Conservation (phyloP, 140 eudicot genomes). For the Senecio squalidus region DNA sequence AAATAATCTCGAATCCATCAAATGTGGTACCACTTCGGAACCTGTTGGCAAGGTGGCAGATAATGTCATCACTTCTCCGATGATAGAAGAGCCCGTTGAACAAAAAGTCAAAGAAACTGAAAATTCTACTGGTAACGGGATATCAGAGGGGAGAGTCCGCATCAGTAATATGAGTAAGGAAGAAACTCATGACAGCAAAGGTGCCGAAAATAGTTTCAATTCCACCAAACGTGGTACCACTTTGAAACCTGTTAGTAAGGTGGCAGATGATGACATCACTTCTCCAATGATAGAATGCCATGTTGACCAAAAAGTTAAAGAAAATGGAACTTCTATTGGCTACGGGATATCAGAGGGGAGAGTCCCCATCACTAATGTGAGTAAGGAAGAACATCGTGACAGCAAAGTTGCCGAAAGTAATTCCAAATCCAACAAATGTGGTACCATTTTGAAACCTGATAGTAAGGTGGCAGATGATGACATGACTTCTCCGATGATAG, state of each 20-base stretch:
- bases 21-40: too few species aligned
- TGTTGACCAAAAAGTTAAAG: constrained; percentile 7
- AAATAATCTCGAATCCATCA: background rate
- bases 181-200: background rate
- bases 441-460: background rate
- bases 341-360: background rate
- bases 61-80: background rate
- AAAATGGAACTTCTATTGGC: constrained; percentile 1
- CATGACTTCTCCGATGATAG: background rate
- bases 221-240: background rate
- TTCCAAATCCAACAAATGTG: background rate
- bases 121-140: background rate
- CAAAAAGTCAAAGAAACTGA: constrained; percentile 7
- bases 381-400: background rate
- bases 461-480: background rate
- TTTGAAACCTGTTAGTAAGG: background rate
- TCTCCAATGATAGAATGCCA: background rate
- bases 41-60: background rate
- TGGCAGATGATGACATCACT: background rate
- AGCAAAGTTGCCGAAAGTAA: background rate
- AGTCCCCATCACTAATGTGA: background rate
- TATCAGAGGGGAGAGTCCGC: background rate
- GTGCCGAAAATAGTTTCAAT: background rate
- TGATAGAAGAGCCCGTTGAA: constrained; percentile 3
- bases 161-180: background rate